Evolutionary conservation across 257 asterid genomes (phyloP).

Genomic region (Nicotiana benthamiana): DNA sequence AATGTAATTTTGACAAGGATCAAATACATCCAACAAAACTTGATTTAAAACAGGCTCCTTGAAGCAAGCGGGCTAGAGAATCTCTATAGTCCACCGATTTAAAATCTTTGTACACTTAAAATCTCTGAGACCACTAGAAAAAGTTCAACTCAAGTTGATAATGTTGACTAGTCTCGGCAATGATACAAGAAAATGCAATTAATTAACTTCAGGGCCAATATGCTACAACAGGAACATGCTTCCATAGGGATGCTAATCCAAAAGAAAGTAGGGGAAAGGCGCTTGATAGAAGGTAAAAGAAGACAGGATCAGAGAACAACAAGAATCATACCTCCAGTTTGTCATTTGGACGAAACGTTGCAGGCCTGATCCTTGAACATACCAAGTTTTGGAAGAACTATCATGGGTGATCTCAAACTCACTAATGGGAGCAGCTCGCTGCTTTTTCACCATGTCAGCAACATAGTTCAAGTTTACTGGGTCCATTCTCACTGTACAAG

Average conservation of each 20-base stretch:
- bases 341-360: conserved; percentile 97
- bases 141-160: neutral
- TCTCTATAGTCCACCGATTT: neutral
- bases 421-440: conserved; percentile 57
- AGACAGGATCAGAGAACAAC: neutral
- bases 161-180: neutral
- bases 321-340: conserved; percentile 72
- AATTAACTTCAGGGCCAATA: neutral
- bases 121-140: neutral
- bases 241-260: neutral
- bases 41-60: neutral
- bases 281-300: neutral
- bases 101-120: neutral
- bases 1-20: neutral
- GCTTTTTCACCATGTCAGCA: conserved; percentile 65
- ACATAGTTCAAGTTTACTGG: conserved; percentile 47
- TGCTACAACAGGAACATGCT: neutral
- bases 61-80: neutral
- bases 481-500: conserved; percentile 29
- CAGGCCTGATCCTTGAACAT: conserved; percentile 77
- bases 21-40: neutral
- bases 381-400: conserved; percentile 46
- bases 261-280: neutral
- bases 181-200: neutral
- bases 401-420: conserved; percentile 77